These are phyloP conservation scores for Amphibolis antarctica DNA, from an alignment of 106 monocot genomes.

Conservation along the genomic window DNA sequence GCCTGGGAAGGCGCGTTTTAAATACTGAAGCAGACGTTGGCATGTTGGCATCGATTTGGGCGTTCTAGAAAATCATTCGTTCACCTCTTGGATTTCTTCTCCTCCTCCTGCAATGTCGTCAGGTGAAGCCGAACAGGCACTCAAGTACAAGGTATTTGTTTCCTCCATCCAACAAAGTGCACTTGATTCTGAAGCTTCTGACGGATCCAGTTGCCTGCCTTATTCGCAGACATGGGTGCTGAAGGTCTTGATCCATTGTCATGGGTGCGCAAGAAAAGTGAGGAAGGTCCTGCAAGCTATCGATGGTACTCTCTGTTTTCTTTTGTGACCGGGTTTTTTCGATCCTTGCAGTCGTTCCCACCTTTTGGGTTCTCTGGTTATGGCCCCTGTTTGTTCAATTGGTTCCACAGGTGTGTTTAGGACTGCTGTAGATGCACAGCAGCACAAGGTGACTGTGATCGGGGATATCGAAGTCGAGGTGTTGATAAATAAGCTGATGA, in stretches of 20 bases:
- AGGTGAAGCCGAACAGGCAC: constrained; percentile 2
- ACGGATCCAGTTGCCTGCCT: neutral
- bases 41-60: neutral
- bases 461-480: neutral
- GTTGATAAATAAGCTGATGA: constrained; percentile 5
- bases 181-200: neutral
- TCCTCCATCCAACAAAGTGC: neutral
- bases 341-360: no score
- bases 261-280: constrained; percentile 13
- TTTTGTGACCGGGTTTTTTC: neutral
- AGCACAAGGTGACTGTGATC: constrained; percentile 9
- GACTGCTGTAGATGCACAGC: constrained; percentile 1
- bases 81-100: neutral
- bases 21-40: no score
- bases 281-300: constrained; percentile 11
- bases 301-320: constrained; percentile 7
- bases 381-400: neutral
- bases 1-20: no score
- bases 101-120: neutral
- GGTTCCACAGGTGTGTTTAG: constrained; percentile 7
- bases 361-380: neutral
- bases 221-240: constrained; percentile 11
- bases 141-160: neutral
- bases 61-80: neutral
- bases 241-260: constrained; percentile 16